Base-by-base conservation (phyloP, 768 basidiomycete genomes). In the Hericium erinaceus region DNA sequence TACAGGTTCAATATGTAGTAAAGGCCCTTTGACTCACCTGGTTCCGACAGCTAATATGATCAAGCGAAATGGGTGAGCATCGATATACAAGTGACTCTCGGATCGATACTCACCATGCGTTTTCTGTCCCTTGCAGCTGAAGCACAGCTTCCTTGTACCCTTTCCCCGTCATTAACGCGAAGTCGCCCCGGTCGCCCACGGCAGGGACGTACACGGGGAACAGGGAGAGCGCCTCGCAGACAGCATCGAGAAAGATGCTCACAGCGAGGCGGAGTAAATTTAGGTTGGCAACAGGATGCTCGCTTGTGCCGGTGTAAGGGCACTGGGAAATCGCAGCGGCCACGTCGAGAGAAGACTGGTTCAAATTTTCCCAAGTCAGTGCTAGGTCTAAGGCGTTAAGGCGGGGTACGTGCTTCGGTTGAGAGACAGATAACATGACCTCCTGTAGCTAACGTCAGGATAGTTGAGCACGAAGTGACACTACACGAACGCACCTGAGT, bases 251-350 rank as follows among this genome's bases (percentile, higher is more conserved):
- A 10, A 46, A 18, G 13, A 15, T 20, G n/a, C n/a, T 18, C 4
- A 46, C 44, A 46, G 44, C 44, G 16, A 46, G n/a, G 6, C n/a
- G 20, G 16, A 46, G 7, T 15, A 46, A 7, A 18, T 46, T 46
- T 2, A 46, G 8, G 2, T 46, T 10, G 26, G 49, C 20, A 15
- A 15, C 16, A 8, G 49, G 20, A 26, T 18, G 20, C 22, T 10
- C 9, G 8, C 9, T 51, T 11, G 20, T 40, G 39, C 71, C 71
- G 3, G 68, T 62, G 57, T 65, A 73, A 3, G 73, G 70, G 52
- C 72, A 71, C 64, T 74, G 73, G 2, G 68, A 62, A n/a, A 74
- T 65, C 3, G 64, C 68, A 15, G 68, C 71, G 33, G 55, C 54
- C 7, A 68, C 55, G 48, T 71, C 69, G 18, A 72, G 54, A 18